Conservation (phyloP, 331 rosid species). For the Phaseolus coccineus region DNA sequence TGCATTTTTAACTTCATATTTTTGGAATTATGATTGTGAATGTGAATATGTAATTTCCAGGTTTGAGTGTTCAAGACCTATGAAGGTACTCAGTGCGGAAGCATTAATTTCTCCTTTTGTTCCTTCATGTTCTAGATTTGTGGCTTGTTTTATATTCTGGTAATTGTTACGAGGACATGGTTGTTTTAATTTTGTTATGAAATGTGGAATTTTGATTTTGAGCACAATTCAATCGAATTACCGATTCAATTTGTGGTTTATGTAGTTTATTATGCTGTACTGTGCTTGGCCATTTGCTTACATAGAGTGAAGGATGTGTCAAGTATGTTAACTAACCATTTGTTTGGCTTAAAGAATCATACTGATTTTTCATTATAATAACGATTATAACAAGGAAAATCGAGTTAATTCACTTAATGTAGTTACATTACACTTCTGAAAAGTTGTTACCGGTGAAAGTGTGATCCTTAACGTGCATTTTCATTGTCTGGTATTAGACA, state of each 20-base stretch:
- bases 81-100: background rate
- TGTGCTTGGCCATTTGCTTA: background rate
- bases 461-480: no score
- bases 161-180: background rate
- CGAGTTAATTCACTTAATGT: background rate
- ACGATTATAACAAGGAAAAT: background rate
- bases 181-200: constrained; percentile 12
- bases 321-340: background rate
- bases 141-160: background rate
- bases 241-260: background rate
- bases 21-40: background rate
- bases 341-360: background rate
- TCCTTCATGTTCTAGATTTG: background rate
- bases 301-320: background rate
- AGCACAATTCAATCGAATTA: background rate
- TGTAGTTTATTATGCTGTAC: background rate
- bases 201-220: constrained; percentile 6
- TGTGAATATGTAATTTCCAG: constrained; percentile 7
- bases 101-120: background rate
- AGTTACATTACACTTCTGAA: no score
- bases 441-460: no score
- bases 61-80: constrained; percentile 53
- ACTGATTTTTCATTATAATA: background rate
- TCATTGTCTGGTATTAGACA: no score
- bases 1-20: background rate